Base-by-base conservation (phyloP, 176 grass and related monocot genomes). In the Alopecurus myosuroides region DNA sequence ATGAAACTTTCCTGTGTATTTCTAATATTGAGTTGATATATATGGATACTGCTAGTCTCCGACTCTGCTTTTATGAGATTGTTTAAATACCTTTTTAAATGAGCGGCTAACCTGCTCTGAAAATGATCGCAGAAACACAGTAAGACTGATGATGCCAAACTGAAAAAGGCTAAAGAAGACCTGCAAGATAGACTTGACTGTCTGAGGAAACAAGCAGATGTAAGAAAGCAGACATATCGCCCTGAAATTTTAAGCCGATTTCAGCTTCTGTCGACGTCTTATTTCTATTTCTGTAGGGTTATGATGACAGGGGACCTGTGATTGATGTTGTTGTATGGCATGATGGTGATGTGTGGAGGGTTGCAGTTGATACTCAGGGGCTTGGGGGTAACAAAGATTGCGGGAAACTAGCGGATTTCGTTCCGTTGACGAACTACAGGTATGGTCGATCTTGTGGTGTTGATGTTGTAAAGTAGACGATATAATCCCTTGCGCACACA, bases 351-450 rank as follows among this genome's bases (percentile, higher is more conserved):
- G 88, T 92, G 28, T 98, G 96, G 96, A 95, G 96, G 82, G 93
- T 98, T 88, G 89, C 93, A 90, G 89, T 98, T 84, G 96, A 98
- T 80, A 95, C 96, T 37, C 96, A 95, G 84, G 79, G 77, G 26
- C 89, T 98, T 31, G 96, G 90, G 81, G 89, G 79, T 75, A 87
- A 81, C 48, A 73, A 85, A 70, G 79, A 92, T 45, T 71, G 81
- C 11, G 93, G 93, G 90, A 95, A 95, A 81, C 75, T 98, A 65
- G 91, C 93, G 71, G 96, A 98, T 90, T 98, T 98, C 85, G 68
- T 91, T 89, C 96, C 96, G 12, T 81, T 98, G 78, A 98, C 96
- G 82, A 94, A 95, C 72, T 98, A 95, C 76, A 98, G 91, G 96
- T 95, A 64, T 83, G 46, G 37, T 70, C 7, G 29, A 65, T 86